Percentiles rank a stretch among this genome's conserved stretches.
Evolutionary conservation across 768 basidiomycete species (phyloP).

Genomic region (Mycena rosella): DNA sequence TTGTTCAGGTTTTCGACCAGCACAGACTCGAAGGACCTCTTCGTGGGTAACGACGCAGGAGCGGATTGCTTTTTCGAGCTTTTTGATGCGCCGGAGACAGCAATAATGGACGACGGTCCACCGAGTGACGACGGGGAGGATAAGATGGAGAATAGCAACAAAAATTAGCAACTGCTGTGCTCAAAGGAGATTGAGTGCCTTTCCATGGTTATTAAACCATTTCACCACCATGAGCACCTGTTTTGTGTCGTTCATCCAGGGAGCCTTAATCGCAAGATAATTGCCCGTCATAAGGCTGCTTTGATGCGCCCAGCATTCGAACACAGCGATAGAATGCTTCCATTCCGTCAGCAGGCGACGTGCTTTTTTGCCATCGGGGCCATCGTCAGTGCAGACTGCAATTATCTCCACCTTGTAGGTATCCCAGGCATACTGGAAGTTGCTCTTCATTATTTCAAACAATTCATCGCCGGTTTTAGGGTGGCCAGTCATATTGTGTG

Average conservation of each 20-base stretch:
- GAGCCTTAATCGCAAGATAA: constrained; percentile 38
- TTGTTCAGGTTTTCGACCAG: no score
- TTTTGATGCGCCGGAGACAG: constrained; percentile 32
- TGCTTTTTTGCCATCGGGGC: no score
- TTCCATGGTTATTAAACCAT: constrained; percentile 46
- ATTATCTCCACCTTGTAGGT: constrained; percentile 25
- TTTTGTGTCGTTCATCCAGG: constrained; percentile 27
- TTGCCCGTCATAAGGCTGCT: no score
- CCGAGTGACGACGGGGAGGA: constrained; percentile 38
- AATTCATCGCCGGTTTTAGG: constrained; percentile 44
- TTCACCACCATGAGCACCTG: constrained; percentile 42
- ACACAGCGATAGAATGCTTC: constrained; percentile 34
- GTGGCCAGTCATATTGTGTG: constrained; percentile 39
- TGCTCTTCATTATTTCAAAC: constrained; percentile 40
- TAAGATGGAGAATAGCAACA: neutral
- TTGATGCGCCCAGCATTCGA: constrained; percentile 47
- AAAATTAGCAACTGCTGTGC: constrained; percentile 8
- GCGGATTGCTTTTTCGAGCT: constrained; percentile 23
- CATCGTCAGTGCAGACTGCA: no score
- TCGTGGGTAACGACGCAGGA: neutral
- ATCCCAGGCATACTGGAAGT: constrained; percentile 40
- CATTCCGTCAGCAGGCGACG: neutral
- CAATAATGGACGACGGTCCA: constrained; percentile 40
- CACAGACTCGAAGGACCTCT: no score
- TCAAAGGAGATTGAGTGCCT: constrained; percentile 37